Percentiles rank a stretch among this genome's conserved stretches.
phyloP scores from a whole-genome alignment of 2,329 filamentous ascomycete species.

The Aspergillus neotritici region DNA sequence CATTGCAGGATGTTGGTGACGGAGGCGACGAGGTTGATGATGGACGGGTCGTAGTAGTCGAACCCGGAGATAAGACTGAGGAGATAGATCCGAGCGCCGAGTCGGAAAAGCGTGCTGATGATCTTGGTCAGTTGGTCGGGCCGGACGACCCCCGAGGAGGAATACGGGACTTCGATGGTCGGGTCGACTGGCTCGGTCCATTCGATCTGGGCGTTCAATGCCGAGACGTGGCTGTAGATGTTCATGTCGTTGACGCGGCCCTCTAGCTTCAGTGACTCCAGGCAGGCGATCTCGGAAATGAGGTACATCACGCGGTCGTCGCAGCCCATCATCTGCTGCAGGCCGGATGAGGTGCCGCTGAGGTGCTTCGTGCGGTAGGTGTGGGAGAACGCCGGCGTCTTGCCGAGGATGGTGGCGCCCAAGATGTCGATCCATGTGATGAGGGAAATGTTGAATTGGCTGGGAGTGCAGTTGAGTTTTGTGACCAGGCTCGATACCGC shows the following conservation, averaged over 20 bases:
- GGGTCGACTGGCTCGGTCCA: slow-evolving; percentile 59
- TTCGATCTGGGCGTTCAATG: slow-evolving; percentile 79
- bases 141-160: slow-evolving; percentile 62
- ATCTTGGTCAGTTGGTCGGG: slow-evolving; percentile 79
- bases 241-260: slow-evolving; percentile 68
- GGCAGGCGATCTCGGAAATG: slow-evolving; percentile 93
- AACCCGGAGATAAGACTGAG: slow-evolving; percentile 88
- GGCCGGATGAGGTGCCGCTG: slow-evolving; percentile 57
- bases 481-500: slow-evolving; percentile 76
- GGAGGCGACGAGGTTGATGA: slow-evolving; percentile 68
- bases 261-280: slow-evolving; percentile 76
- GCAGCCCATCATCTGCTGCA: slow-evolving; percentile 92
- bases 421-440: slow-evolving; percentile 95
- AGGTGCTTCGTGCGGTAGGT: slow-evolving; percentile 90
- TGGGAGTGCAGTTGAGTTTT: slow-evolving; percentile 65
- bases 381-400: slow-evolving; percentile 79
- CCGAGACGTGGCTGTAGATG: slow-evolving; percentile 79
- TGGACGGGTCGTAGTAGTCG: slow-evolving; percentile 65
- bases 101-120: slow-evolving; percentile 82
- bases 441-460: slow-evolving; percentile 83
- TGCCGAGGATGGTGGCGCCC: slow-evolving; percentile 82
- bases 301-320: slow-evolving; percentile 96
- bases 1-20: slow-evolving; percentile 69
- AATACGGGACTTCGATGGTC: slow-evolving; percentile 54
- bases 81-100: slow-evolving; percentile 88